Conservation (phyloP, 331 rosid species). For the Cydonia oblonga region DNA sequence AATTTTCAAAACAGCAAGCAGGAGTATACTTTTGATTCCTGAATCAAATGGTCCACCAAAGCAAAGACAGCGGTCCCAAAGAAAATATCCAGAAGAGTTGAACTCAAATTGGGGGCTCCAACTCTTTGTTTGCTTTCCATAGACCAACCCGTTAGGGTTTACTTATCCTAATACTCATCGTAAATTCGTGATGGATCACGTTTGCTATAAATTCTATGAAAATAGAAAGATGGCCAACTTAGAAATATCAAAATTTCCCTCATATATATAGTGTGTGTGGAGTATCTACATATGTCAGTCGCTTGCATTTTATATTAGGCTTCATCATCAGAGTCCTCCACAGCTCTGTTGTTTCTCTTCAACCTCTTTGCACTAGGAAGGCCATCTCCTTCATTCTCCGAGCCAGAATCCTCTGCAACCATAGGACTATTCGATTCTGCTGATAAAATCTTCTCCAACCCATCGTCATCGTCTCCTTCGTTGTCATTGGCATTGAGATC, state of each 20-base stretch:
- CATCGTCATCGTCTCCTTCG: conserved; percentile 1
- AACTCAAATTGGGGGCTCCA: no score
- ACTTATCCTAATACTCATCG: no score
- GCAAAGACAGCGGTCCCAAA: no score
- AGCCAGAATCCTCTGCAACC: conserved; percentile 17
- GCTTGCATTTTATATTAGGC: not conserved
- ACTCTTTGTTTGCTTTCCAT: no score
- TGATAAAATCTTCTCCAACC: conserved; percentile 14
- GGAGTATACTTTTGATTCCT: no score
- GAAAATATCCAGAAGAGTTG: no score
- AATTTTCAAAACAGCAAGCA: not conserved
- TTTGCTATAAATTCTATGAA: not conserved
- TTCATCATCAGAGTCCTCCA: conserved; percentile 33
- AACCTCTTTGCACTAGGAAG: conserved; percentile 20
- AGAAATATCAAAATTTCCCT: not conserved
- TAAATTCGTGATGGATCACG: not conserved
- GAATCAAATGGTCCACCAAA: no score
- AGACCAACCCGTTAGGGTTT: not conserved
- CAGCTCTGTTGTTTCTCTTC: conserved; percentile 14
- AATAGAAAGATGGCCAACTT: not conserved
- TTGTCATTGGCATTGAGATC: conserved; percentile 7
- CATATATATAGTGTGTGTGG: not conserved
- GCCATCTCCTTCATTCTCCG: conserved; percentile 13
- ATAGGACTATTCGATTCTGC: conserved; percentile 10
- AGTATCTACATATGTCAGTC: not conserved